Base-by-base conservation (phyloP, 1,284 basidiomycete species). In the Inonotus obliquus region DNA sequence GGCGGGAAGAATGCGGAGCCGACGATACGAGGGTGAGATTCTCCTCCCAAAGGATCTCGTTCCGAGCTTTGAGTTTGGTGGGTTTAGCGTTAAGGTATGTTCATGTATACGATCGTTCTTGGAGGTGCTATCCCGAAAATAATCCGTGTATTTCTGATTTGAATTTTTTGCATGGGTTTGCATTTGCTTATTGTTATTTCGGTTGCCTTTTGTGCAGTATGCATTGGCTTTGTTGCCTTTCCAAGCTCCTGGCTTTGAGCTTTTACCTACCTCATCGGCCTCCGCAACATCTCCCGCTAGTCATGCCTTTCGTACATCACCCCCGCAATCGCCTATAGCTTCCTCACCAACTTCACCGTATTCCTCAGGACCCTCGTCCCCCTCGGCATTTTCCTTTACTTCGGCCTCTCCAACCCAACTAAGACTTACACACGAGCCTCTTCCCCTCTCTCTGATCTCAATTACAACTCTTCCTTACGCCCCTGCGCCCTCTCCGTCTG, bases 1-100 rank as follows among this genome's bases (percentile, higher is more conserved):
- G 45, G 44, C 52, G 38, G 19, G 25, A 25, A 45, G 23, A 37
- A 29, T 35, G 49, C 38, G 45, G 39, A 38, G 53, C 17, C 38
- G 53, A 23, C 70, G 74, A 54, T 70, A 82, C 19, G 78, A 81
- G 62, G 81, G 81, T 4, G 81, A 82, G 68, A 79, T 83, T 45
- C 73, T 72, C 39, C 70, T 82, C 4, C 69, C 77, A 4, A 80
- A 79, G 65, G 79, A 82, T 60, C 69, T 83, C 19, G 68, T 76
- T 57, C 80, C 80, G 32, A 75, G 78, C 10, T 79, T 78, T 54
- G 73, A 74, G 52, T 77, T 82, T 68, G 77, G 76, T 19, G 75
- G 76, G 61, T 80, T 81, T 68, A 77, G 74, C 63, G 76, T 82
- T 59, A 76, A 75, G 61, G 79, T 80, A 62, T 67, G 75, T 70